Base-by-base conservation (phyloP, 192 early-diverging fungal species). In the Coemansia aciculifera region DNA sequence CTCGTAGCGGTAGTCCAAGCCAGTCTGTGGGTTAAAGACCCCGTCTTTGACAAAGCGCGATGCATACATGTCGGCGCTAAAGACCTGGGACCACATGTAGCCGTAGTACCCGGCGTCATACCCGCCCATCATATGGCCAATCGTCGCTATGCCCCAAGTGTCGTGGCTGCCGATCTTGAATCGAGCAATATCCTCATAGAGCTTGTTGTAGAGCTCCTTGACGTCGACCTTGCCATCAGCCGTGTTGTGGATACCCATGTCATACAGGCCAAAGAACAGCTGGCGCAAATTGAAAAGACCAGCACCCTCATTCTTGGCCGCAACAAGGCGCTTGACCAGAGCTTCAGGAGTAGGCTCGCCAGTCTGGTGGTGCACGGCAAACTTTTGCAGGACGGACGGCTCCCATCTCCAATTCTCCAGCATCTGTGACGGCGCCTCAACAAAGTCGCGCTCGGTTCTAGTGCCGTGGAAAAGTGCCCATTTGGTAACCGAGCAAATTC, bases 401-500 rank as follows among this genome's bases (percentile, higher is more conserved):
- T 90, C 89, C 83, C 86, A 92, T 37, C 86, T 84, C 90, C 89
- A 91, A 79, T 93, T 95, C 78, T 94, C 94, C 27, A 94, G 85
- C 94, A 95, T 93, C 86, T 94, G 92, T 31, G 89, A 90, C 15
- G 94, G 94, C 27, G 90, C 91, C 85, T 95, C 94, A 24, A 95
- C 89, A 85, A 95, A 95, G 76, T 95, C 94, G 61, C 87, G 75
- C 64, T 93, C 90, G 42, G 90, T 84, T 44, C 79, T 80, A 19
- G 92, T 92, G 52, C 92, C 93, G 39, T 93, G 91, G 72, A 94
- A 91, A 0, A 88, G 78, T 1, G 85, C 83, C 62, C 85, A 91
- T 75, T 88, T 91, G n/a, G 92, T 93, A 38, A 85, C 71, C 27
- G 89, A 90, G 78, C 90, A 93, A 24, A 93, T 67, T 19, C 77